phyloP scores from a whole-genome alignment of 1,139 yeast species.

The Kurtzmaniella natalensis region DNA sequence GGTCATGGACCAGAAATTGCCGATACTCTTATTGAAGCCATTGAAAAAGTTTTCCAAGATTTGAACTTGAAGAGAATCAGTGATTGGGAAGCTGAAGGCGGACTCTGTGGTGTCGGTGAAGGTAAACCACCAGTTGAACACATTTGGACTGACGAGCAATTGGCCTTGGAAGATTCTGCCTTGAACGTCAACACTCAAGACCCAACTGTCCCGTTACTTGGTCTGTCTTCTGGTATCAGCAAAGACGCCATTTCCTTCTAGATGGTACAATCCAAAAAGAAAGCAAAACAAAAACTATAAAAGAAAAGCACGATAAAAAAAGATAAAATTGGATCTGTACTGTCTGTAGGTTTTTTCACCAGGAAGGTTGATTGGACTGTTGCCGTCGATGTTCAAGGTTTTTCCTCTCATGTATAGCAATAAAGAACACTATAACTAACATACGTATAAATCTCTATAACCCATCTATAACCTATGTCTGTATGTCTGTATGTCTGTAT shows the following conservation, averaged over 20 bases:
- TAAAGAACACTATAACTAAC: too few species aligned
- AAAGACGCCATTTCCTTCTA: neutral
- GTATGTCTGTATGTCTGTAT: neutral
- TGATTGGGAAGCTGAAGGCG: conserved; percentile 80
- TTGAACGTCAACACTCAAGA: conserved; percentile 62
- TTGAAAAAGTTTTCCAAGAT: conserved; percentile 76
- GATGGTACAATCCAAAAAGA: too few species aligned
- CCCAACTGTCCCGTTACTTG: conserved; percentile 56
- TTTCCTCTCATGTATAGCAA: too few species aligned
- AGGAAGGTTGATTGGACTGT: too few species aligned
- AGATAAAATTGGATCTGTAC: too few species aligned
- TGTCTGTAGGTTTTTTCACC: too few species aligned
- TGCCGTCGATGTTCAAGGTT: too few species aligned
- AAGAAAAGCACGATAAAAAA: too few species aligned
- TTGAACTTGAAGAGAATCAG: conserved; percentile 68
- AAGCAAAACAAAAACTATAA: too few species aligned
- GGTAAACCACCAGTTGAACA: conserved; percentile 44
- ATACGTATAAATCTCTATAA: too few species aligned
- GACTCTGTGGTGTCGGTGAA: conserved; percentile 84
- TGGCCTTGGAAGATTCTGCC: conserved; percentile 55
- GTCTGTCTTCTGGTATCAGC: conserved; percentile 63
- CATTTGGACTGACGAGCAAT: conserved; percentile 84
- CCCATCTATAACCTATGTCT: neutral
- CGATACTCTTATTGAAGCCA: conserved; percentile 70
- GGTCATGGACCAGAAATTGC: conserved; percentile 81